Evolutionary conservation across 2,329 filamentous ascomycete species (phyloP), one percentile per base, ranked within the genome.

Genomic region (Cladosporium halotolerans): DNA sequence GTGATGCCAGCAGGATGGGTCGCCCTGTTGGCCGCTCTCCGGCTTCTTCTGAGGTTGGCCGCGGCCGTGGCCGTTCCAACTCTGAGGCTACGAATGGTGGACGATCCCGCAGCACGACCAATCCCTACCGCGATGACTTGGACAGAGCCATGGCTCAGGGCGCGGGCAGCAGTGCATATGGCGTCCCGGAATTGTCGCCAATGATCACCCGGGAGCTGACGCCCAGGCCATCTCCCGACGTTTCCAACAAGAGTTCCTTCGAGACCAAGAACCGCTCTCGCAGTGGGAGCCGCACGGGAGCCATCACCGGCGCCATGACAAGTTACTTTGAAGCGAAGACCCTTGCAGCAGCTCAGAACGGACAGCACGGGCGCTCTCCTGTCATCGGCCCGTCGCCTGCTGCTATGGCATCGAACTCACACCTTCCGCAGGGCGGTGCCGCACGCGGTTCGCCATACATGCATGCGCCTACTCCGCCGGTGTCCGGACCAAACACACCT

Each of bases 31-130:
- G 67, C 43, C 61, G 66, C 23, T 68, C 71, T 33, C 66, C 76
- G 16, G 65, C 69, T 48, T 70, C 75, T 4, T 54, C 68, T 67
- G 58, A 67, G 66, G 45, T 69, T 69, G 45, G 40, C 11, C 45
- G 16, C 69, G 56, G 66, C 28, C 71, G 79, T 47, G 76, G 79
- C 56, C 76, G 80, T 46, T 81, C 80, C 5, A 76, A 73, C 57
- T 83, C 81, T 6, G 75, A 77, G 51, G 70, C 75, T 3, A 74
- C 74, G 1, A 76, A 74, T 48, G 74, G 62, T 23, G 42, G 73
- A 28, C 75, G 79, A 28, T 81, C 79, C 7, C 76, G 76, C 57
- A 82, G 79, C 62, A 76, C 77, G 40, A 70, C 71, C 41, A 69
- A 74, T 23, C 69, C 67, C 42, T 72, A 75, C 54, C 75, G 76